A percentile compares a stretch with the other conserved stretches of the same genome.
Conservation (phyloP, 23 red algal species). For the Gracilariopsis chorda region DNA sequence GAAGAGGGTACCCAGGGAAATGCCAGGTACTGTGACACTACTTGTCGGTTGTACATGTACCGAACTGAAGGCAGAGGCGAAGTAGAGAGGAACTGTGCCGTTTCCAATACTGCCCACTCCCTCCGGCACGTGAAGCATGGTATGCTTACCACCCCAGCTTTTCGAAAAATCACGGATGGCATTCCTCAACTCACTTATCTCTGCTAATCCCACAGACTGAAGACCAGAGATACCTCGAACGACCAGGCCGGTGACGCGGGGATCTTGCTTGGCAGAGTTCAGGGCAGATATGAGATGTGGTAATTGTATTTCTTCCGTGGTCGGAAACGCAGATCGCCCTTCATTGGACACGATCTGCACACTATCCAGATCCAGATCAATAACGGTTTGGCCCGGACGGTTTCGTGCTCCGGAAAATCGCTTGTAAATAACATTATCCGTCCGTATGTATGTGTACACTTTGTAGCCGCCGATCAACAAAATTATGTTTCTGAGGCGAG, state of each 20-base stretch:
- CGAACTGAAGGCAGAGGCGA: conserved; percentile 59
- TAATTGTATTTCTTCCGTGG: conserved; percentile 55
- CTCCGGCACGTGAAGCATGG: conserved; percentile 69
- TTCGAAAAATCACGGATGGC: conserved; percentile 52
- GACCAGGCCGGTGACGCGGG: conserved; percentile 67
- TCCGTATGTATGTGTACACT: conserved; percentile 15
- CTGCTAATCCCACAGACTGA: conserved; percentile 47
- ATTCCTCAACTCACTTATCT: conserved; percentile 47
- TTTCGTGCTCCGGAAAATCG: conserved; percentile 21
- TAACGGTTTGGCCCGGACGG: conserved; percentile 49
- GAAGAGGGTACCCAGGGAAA: conserved; percentile 61
- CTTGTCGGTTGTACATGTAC: conserved; percentile 72
- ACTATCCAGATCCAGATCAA: conserved; percentile 64
- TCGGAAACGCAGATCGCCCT: background rate
- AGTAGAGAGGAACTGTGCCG: conserved; percentile 63
- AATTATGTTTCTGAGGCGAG: conserved; percentile 27
- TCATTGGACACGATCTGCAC: conserved; percentile 49
- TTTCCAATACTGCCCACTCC: conserved; percentile 48
- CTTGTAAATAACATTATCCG: conserved; percentile 50
- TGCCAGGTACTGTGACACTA: conserved; percentile 33
- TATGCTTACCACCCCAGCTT: conserved; percentile 48
- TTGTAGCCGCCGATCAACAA: conserved; percentile 55
- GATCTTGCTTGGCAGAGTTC: conserved; percentile 50
- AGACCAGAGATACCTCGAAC: conserved; percentile 55
- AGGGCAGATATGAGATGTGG: conserved; percentile 53